Percentiles rank a stretch among this genome's conserved stretches.
phyloP scores from a whole-genome alignment of 495 filamentous ascomycete genomes.

The Annulohypoxylon stygium region DNA sequence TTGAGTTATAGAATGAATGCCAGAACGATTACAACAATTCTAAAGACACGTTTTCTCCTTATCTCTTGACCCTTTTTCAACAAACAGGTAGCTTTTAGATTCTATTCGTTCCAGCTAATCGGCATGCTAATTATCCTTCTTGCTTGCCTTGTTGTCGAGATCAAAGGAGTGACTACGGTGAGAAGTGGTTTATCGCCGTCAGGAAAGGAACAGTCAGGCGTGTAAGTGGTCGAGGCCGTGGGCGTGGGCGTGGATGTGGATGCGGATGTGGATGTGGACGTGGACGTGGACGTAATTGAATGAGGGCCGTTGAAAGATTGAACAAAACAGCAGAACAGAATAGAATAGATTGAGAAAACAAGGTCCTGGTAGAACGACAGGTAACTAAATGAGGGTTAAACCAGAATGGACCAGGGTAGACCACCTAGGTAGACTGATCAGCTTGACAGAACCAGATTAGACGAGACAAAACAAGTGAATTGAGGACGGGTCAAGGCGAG shows the following conservation, averaged over 20 bases:
- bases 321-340: conserved; percentile 19
- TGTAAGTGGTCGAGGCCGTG: not conserved
- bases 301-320: conserved; percentile 23
- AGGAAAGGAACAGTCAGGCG: conserved; percentile 28
- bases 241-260: conserved; percentile 3
- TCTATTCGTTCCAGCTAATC: conserved; percentile 19
- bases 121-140: conserved; percentile 12
- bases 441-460: conserved; percentile 26
- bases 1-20: conserved; percentile 11
- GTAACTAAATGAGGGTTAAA: conserved; percentile 5
- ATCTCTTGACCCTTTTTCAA: conserved; percentile 8
- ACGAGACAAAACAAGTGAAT: conserved; percentile 29
- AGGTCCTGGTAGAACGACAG: conserved; percentile 5
- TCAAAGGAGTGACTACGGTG: conserved; percentile 46
- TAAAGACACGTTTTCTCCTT: not conserved
- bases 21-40: conserved; percentile 22
- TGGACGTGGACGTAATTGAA: conserved; percentile 17
- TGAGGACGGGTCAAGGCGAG: conserved; percentile 25
- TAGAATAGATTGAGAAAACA: conserved; percentile 18
- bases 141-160: conserved; percentile 4
- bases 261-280: conserved; percentile 8
- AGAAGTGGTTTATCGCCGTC: conserved; percentile 8
- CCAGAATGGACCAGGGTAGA: not conserved
- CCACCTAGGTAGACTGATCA: not conserved
- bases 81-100: not conserved